Evolutionary conservation across 805 yeast species (phyloP), one percentile per base, ranked within the genome.

Genomic region (Priceomyces fermenticarens): DNA sequence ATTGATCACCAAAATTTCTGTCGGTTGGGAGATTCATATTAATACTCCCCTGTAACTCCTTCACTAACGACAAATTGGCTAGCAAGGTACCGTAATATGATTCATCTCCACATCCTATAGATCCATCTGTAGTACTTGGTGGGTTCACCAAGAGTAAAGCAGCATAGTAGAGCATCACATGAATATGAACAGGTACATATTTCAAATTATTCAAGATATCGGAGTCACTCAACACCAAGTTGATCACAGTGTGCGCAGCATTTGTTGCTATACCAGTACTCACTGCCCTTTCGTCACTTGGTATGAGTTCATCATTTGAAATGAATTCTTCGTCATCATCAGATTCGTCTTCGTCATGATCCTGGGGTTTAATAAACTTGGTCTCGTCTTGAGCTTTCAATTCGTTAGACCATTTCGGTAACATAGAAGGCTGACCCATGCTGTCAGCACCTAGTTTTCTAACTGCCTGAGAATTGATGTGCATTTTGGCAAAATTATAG

Each of bases 401-500:
- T 9, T 17, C 43, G 29, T 28, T 52, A 14, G 60, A 51, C 65
- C 71, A 62, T 31, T 59, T 64, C 0, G 74, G 74, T 11, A 68
- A 51, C 37, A 54, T 48, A 10, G 45, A 43, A 3, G 35, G 41
- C 8, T 48, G 60, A 42, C 64, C 66, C 28, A 33, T 46, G 2
- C 62, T 52, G 27, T 63, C 54, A 3, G 54, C 45, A 31, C 59
- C 73, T 11, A 74, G 57, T 30, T 63, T 65, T 27, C 80, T 55
- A 5, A 77, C 75, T 2, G 77, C 74, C 3, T 65, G 42, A 12
- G 77, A 80, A 54, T 83, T 83, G 26, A 83, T 77, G 54, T 82
- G 84, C 85, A 83, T 80, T 52, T 81, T 80, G 27, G 89, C 89
- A 66, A 82, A 83, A 52, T 83, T 82, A 53, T 83, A 83, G 53